phyloP scores from a whole-genome alignment of 805 yeast genomes.

The Starmerella etchellsii region DNA sequence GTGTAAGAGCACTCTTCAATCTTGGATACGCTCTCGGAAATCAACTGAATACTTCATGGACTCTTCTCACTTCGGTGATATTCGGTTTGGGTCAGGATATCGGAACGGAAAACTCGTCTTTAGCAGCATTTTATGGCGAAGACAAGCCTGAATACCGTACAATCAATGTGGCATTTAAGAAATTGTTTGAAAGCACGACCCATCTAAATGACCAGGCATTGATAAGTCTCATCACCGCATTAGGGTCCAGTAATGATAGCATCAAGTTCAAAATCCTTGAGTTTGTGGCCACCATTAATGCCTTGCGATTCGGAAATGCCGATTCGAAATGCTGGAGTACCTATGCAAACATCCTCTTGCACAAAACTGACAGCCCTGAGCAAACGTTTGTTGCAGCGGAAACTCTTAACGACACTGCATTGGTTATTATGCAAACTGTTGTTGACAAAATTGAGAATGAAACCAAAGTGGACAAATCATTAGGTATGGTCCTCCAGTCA shows the following conservation, averaged over 20 bases:
- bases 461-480: not conserved
- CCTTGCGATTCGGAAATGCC: conserved; percentile 32
- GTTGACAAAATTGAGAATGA: not conserved
- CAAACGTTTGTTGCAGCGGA: conserved; percentile 32
- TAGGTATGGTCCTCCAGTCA: conserved; percentile 35
- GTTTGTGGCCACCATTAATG: conserved; percentile 40
- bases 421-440: conserved; percentile 22
- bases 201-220: conserved; percentile 44
- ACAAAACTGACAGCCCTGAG: conserved; percentile 22
- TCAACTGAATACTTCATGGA: conserved; percentile 56
- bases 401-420: conserved; percentile 39
- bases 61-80: conserved; percentile 31
- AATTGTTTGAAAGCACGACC: conserved; percentile 49
- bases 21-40: conserved; percentile 76
- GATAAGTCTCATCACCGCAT: conserved; percentile 34
- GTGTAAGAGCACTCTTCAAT: conserved; percentile 67
- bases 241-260: conserved; percentile 19
- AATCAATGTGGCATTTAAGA: conserved; percentile 45
- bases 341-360: conserved; percentile 36
- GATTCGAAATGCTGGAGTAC: conserved; percentile 35
- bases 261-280: conserved; percentile 33
- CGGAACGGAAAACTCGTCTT: not conserved
- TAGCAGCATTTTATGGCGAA: conserved; percentile 10
- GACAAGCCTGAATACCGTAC: conserved; percentile 24
- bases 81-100: conserved; percentile 11